Evolutionary conservation across 2,329 filamentous ascomycete species (phyloP).

Genomic region (Fusarium sp.): DNA sequence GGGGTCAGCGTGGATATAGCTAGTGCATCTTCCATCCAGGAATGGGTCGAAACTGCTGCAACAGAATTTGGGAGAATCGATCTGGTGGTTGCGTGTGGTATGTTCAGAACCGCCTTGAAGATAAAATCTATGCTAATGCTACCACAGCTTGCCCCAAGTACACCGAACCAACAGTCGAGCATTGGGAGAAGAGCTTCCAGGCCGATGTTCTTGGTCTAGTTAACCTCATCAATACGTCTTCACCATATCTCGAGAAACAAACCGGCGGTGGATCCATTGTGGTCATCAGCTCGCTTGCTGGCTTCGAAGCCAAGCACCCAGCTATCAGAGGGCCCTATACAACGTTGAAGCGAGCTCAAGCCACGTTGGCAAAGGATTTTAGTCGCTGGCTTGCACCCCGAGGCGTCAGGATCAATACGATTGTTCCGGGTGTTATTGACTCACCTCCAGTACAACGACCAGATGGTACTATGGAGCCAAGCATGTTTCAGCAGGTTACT

Average conservation of each 20-base stretch:
- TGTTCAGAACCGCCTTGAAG: too few relatives aligned
- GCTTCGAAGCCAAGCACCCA: conserved; percentile 34
- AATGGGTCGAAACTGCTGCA: conserved; percentile 9
- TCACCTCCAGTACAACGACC: conserved; percentile 22
- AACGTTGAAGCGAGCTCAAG: conserved; percentile 42
- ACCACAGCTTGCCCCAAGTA: conserved; percentile 27
- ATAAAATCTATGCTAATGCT: not conserved
- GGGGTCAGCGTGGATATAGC: conserved; percentile 43
- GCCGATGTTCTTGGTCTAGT: conserved; percentile 44
- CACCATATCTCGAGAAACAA: conserved; percentile 35
- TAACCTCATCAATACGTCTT: conserved; percentile 35
- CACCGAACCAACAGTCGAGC: conserved; percentile 17
- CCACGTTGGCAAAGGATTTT: conserved; percentile 44
- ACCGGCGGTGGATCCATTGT: conserved; percentile 39
- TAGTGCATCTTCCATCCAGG: conserved; percentile 9
- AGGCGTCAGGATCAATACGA: conserved; percentile 44
- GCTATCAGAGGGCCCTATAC: conserved; percentile 35
- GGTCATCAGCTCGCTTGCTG: conserved; percentile 45
- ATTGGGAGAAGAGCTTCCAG: conserved; percentile 45
- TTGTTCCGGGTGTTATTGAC: conserved; percentile 42
- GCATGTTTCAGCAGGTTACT: conserved; percentile 27
- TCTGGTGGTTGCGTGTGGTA: conserved; percentile 19
- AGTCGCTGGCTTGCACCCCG: conserved; percentile 32
- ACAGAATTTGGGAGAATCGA: conserved; percentile 17
- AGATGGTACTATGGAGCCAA: conserved; percentile 41